Base-by-base conservation (phyloP, 306 rosid species). In the Clitoria ternatea region DNA sequence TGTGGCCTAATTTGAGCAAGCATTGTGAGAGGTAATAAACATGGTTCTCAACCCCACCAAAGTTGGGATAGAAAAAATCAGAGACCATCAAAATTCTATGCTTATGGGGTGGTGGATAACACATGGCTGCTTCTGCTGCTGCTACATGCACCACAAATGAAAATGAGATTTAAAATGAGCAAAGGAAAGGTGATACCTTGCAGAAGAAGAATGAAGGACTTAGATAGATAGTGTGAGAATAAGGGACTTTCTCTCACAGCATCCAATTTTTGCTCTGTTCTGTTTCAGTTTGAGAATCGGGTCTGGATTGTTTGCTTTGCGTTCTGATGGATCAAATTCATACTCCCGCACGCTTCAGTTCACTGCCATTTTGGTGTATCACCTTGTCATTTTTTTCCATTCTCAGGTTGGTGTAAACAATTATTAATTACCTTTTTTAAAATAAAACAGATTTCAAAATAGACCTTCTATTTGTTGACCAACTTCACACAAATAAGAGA, bases 11-110 rank as follows among this genome's bases (percentile, higher is more conserved):
- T 73, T 88, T 88, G 82, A 90, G 76, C 62, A 92, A 74, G 77
- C 98, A 92, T 55, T 85, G 96, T 2, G 98, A 88, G 77, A 92
- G 96, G 76, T 74, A 88, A 76, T 92, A 92, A 18, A 90, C 80
- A 81, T 92, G 96, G 75, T 79, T 89, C 85, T 92, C 96, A 47
- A 92, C 96, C 4, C 98, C 98, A 63, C 98, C 98, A 70, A 92
- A 85, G 66, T 88, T 92, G 65, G 96, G 98, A 83, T 89, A 92
- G 89, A 86, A 92, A 75, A 89, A 92, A 82, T 92, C 98, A 2
- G 96, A 92, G 67, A 85, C 96, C 98, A 92, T 89, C 23, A 92
- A 60, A 80, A 89, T 80, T 66, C 87, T 79, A 70, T 88, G 91
- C 83, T 70, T 84, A 78, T 75, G 48, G n/a, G 40, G n/a, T 69